Percentiles rank a stretch among this genome's conserved stretches.
Evolutionary conservation across 108 stramenopile genomes (phyloP).

Genomic region (Discostella pseudostelligera): DNA sequence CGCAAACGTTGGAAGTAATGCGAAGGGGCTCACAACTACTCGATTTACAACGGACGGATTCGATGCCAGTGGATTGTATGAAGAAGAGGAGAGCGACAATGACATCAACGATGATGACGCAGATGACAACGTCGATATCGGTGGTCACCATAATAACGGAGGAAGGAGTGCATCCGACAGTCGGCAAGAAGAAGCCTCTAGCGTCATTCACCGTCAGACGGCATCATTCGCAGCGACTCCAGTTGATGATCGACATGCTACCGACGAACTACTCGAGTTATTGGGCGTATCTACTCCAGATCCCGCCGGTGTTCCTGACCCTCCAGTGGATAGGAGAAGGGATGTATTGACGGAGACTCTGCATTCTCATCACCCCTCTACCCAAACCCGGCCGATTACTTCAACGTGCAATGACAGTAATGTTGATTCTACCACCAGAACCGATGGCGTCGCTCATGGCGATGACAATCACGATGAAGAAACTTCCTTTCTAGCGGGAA

Average conservation of each 20-base stretch:
- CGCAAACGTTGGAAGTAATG: not conserved
- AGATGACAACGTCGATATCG: slow-evolving; percentile 13
- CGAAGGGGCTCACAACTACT: not conserved
- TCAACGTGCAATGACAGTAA: not conserved
- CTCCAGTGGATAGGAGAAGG: not conserved
- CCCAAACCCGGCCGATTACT: no score
- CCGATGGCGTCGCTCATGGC: not conserved
- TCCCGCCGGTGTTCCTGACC: not conserved
- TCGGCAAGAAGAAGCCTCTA: not conserved
- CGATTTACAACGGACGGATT: slow-evolving; percentile 6
- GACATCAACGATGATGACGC: slow-evolving; percentile 8
- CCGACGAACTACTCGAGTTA: slow-evolving; percentile 10
- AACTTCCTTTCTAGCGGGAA: slow-evolving; percentile 7
- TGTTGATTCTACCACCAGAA: not conserved
- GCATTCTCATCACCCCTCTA: not conserved
- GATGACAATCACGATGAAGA: not conserved
- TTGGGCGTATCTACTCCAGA: not conserved
- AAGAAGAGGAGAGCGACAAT: slow-evolving; percentile 26
- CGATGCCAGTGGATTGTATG: slow-evolving; percentile 34
- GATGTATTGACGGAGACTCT: not conserved
- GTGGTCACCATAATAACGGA: not conserved
- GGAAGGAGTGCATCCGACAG: not conserved
- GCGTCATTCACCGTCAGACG: not conserved
- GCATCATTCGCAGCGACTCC: not conserved
- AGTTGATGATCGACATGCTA: slow-evolving; percentile 1